These are phyloP conservation scores for Yamadazyma tumulicola DNA, from an alignment of 805 yeast species.

Conservation along the genomic window DNA sequence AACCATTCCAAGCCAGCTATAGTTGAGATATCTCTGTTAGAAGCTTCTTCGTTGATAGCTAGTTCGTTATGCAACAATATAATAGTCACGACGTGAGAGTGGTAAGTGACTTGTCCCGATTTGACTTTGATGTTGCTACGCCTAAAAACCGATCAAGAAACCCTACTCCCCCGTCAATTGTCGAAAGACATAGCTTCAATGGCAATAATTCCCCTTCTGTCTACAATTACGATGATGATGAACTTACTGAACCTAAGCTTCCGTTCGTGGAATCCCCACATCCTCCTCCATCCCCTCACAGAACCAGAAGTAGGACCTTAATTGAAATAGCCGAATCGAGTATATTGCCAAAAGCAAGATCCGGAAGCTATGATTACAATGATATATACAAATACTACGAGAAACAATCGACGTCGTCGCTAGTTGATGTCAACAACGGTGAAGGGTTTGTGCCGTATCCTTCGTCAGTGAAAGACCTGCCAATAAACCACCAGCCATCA, in stretches of 20 bases:
- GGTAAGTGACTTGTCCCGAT: constrained; percentile 31
- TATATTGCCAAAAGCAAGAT: constrained; percentile 7
- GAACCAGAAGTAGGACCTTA: constrained; percentile 10
- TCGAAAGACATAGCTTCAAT: constrained; percentile 2
- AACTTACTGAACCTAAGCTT: background rate
- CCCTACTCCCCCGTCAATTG: constrained; percentile 25
- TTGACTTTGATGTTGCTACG: constrained; percentile 22
- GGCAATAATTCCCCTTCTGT: constrained; percentile 4
- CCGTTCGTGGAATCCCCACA: constrained; percentile 8
- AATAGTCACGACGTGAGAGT: constrained; percentile 22
- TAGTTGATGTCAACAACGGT: constrained; percentile 5
- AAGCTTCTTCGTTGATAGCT: too few species aligned
- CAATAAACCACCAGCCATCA: constrained; percentile 8
- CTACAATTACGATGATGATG: constrained; percentile 5
- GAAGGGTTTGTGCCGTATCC: constrained; percentile 16
- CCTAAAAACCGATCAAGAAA: constrained; percentile 29
- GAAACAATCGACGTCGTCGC: constrained; percentile 11
- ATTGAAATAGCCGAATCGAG: constrained; percentile 14
- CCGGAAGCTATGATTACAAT: constrained; percentile 8
- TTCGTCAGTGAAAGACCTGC: constrained; percentile 3
- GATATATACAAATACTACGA: constrained; percentile 18
- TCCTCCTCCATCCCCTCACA: constrained; percentile 8
- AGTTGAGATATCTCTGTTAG: too few species aligned
- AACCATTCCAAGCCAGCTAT: too few species aligned
- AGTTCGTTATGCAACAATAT: too few species aligned